phyloP scores from a whole-genome alignment of 139 green algal species.

The Pleodorina starrii region DNA sequence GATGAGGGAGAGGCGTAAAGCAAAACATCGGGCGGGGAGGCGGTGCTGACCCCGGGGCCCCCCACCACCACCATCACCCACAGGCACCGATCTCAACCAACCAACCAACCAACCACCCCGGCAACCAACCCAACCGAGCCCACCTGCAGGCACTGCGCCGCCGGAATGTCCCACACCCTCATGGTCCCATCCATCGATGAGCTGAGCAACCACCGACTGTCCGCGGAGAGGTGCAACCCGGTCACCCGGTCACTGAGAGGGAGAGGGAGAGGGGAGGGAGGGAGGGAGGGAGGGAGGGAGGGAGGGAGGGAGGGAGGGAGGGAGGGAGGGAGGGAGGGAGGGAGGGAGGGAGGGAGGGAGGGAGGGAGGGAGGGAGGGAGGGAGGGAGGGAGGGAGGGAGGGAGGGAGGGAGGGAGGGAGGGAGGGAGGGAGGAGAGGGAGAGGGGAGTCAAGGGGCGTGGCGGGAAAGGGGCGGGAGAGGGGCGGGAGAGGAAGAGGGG shows the following conservation, averaged over 20 bases:
- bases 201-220: constrained; percentile 93
- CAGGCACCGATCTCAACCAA: too few species aligned
- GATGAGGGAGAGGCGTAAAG: too few species aligned
- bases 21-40: too few species aligned
- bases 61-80: too few species aligned
- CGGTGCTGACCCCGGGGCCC: too few species aligned
- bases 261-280: not conserved
- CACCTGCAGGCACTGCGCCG: constrained; percentile 68
- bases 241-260: constrained; percentile 81
- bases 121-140: too few species aligned
- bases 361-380: not conserved
- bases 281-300: not conserved
- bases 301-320: not conserved
- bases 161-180: constrained; percentile 93
- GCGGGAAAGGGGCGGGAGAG: not conserved
- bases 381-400: not conserved
- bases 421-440: not conserved
- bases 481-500: not conserved
- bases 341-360: not conserved
- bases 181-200: constrained; percentile 90
- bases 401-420: not conserved
- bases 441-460: not conserved
- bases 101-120: too few species aligned
- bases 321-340: not conserved
- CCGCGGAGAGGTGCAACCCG: constrained; percentile 77